These are phyloP conservation scores for Flammula alnicola DNA, from an alignment of 1,284 basidiomycete genomes.

Conservation along the genomic window DNA sequence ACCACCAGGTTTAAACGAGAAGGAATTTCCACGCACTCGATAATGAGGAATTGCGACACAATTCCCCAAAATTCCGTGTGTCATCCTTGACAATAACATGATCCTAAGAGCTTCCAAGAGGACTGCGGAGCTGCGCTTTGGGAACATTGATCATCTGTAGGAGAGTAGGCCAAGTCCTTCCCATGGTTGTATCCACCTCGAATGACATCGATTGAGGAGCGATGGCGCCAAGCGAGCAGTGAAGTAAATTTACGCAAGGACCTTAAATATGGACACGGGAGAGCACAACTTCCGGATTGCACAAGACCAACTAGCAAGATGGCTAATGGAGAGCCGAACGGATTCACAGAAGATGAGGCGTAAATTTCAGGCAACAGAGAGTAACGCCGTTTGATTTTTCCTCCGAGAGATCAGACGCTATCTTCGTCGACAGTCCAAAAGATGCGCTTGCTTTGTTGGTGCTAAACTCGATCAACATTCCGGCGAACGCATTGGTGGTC, in stretches of 20 bases:
- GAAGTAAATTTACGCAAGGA: conserved; percentile 1
- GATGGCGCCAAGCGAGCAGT: not conserved
- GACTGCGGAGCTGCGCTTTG: conserved; percentile 18
- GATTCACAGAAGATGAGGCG: too few species aligned
- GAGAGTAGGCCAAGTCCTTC: conserved; percentile 12
- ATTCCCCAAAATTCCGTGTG: not conserved
- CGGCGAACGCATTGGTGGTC: not conserved
- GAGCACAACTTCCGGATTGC: not conserved
- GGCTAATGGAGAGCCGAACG: too few species aligned
- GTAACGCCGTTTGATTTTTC: too few species aligned
- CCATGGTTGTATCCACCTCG: conserved; percentile 4
- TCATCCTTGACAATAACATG: not conserved
- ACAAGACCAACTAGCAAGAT: not conserved
- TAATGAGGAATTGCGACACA: conserved; percentile 4
- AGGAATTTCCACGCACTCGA: not conserved
- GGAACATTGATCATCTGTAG: conserved; percentile 15
- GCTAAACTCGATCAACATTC: too few species aligned
- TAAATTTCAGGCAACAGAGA: too few species aligned
- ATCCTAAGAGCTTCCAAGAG: conserved; percentile 11
- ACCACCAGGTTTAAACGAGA: not conserved
- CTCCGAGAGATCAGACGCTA: too few species aligned
- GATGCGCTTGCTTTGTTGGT: too few species aligned
- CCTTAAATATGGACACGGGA: not conserved
- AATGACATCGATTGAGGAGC: conserved; percentile 1
- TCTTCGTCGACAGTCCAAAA: too few species aligned